Evolutionary conservation across 345 rosid genomes (phyloP).

Genomic region (Melastoma malabathricum): DNA sequence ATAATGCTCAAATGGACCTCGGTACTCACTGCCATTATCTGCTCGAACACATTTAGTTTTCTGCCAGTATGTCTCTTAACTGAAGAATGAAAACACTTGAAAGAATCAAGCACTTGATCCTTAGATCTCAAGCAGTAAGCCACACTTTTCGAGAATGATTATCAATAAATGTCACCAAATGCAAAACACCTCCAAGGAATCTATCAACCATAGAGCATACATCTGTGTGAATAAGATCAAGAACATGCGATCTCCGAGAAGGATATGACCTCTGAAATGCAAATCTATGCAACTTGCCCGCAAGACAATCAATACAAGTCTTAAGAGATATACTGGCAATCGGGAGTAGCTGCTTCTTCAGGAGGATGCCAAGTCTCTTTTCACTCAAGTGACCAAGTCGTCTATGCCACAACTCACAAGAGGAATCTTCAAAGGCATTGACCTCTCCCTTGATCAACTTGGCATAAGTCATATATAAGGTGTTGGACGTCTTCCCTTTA

Average conservation of each 20-base stretch:
- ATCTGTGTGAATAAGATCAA: neutral
- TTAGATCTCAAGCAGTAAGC: neutral
- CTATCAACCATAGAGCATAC: neutral
- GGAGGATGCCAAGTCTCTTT: neutral
- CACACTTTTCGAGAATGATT: neutral
- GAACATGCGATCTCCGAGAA: neutral
- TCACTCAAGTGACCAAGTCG: neutral
- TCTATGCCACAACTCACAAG: neutral
- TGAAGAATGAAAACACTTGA: neutral
- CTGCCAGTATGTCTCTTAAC: neutral
- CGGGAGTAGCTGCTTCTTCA: too few species aligned
- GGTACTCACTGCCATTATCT: neutral
- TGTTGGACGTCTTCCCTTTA: neutral
- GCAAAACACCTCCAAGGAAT: neutral
- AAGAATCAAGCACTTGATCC: neutral
- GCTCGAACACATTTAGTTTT: neutral
- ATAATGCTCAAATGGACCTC: conserved; percentile 1
- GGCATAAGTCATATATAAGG: neutral
- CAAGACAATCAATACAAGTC: neutral
- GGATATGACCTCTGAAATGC: neutral
- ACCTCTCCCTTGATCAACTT: neutral
- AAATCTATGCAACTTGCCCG: neutral
- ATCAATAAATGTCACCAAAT: conserved; percentile 1
- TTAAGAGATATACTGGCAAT: neutral
- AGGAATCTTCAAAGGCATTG: neutral